Conservation (phyloP, 441 rosid genomes). For the Bruguiera hainesii region DNA sequence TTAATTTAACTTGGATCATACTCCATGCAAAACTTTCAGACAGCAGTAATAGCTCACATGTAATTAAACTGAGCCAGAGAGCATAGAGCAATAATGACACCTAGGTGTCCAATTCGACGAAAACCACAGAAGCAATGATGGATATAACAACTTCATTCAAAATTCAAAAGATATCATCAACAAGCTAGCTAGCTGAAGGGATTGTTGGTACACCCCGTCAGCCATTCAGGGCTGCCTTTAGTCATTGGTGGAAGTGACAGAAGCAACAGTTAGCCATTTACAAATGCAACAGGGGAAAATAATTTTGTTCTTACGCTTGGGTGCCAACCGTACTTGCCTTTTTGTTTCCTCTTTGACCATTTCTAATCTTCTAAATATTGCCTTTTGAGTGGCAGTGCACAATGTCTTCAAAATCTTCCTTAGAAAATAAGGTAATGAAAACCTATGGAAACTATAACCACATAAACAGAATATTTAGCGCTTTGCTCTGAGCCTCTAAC, state of each 20-base stretch:
- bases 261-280: slow-evolving; percentile 2
- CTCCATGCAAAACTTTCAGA: neutral
- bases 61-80: neutral
- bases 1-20: neutral
- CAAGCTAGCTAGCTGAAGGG: slow-evolving; percentile 6
- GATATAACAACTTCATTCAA: slow-evolving; percentile 11
- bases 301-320: no score
- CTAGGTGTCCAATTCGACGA: neutral
- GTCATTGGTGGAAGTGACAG: slow-evolving; percentile 18
- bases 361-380: no score
- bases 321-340: no score
- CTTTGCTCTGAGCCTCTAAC: no score
- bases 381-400: no score
- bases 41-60: slow-evolving; percentile 7
- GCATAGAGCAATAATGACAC: neutral
- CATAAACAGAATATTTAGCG: no score
- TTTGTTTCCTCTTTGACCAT: no score
- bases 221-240: slow-evolving; percentile 22
- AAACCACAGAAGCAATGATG: slow-evolving; percentile 10
- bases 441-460: no score
- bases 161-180: neutral
- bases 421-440: no score
- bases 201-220: slow-evolving; percentile 21
- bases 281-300: neutral
- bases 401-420: no score